These are phyloP conservation scores for Rostrohypoxylon terebratum DNA, from an alignment of 495 filamentous ascomycete species.

Conservation along the genomic window DNA sequence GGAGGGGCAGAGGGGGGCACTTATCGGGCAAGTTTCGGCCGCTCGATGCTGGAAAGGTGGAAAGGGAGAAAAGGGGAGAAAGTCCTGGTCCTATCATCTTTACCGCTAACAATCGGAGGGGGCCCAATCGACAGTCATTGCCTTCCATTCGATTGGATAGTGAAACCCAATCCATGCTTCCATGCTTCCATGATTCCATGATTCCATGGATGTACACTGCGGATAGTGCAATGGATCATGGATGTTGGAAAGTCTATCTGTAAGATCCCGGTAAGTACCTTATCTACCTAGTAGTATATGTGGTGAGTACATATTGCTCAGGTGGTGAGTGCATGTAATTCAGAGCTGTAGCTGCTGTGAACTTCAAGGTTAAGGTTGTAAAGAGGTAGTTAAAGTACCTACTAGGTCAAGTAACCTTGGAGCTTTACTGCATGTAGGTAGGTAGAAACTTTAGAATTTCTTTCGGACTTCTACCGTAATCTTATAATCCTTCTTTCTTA, in stretches of 20 bases:
- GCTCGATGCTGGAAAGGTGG: background rate
- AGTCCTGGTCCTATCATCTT: conserved; percentile 11
- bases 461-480: background rate
- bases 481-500: background rate
- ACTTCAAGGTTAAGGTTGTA: too few relatives aligned
- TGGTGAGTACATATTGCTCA: too few relatives aligned
- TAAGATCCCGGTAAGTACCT: background rate
- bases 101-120: conserved; percentile 8
- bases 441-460: background rate
- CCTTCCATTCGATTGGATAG: background rate
- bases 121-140: background rate
- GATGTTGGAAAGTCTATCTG: background rate
- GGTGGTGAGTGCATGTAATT: background rate
- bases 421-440: too few relatives aligned
- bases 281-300: background rate
- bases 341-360: background rate
- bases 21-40: conserved; percentile 13
- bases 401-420: background rate
- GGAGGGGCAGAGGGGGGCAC: background rate
- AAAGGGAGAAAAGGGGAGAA: conserved; percentile 1
- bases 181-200: background rate
- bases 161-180: background rate
- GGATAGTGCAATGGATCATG: too few relatives aligned
- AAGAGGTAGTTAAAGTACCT: too few relatives aligned
- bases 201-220: background rate